Percentiles rank a stretch among this genome's conserved stretches.
phyloP scores from a whole-genome alignment of 768 basidiomycete species.

The Pulveroboletus sp. region DNA sequence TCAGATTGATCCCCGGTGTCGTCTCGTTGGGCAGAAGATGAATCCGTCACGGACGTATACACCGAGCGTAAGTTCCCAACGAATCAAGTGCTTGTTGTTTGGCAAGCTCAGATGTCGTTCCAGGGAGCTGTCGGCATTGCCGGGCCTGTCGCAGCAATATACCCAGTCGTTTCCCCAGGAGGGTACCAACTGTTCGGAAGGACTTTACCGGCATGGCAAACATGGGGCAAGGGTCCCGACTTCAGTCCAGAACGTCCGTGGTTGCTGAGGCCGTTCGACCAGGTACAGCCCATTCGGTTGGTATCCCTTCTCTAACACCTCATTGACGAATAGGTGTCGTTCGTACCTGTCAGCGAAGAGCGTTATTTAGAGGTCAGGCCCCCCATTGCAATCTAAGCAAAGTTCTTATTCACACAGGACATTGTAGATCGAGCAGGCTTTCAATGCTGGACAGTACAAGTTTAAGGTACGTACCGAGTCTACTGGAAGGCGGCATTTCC shows the following conservation, averaged over 20 bases:
- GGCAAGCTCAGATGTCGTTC: neutral
- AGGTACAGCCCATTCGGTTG: conserved; percentile 31
- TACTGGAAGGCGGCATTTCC: neutral
- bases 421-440: conserved; percentile 45
- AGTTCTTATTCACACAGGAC: neutral
- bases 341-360: conserved; percentile 45
- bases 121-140: conserved; percentile 73
- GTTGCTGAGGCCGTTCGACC: conserved; percentile 62
- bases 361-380: conserved; percentile 45
- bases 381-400: neutral
- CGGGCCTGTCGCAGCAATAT: conserved; percentile 63
- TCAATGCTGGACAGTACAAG: conserved; percentile 50
- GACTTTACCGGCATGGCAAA: conserved; percentile 63
- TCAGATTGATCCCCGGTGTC: conserved; percentile 56
- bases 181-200: conserved; percentile 66
- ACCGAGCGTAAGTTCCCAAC: conserved; percentile 41
- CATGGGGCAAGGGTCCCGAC: conserved; percentile 52
- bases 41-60: conserved; percentile 70
- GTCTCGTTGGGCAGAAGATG: conserved; percentile 70
- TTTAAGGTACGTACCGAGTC: conserved; percentile 41
- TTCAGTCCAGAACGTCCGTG: conserved; percentile 52
- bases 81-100: neutral
- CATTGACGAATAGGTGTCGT: conserved; percentile 40
- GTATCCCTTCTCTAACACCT: neutral
- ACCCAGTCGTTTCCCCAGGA: conserved; percentile 62